Conservation (phyloP, 768 basidiomycete species). For the Lactarius trivialis region DNA sequence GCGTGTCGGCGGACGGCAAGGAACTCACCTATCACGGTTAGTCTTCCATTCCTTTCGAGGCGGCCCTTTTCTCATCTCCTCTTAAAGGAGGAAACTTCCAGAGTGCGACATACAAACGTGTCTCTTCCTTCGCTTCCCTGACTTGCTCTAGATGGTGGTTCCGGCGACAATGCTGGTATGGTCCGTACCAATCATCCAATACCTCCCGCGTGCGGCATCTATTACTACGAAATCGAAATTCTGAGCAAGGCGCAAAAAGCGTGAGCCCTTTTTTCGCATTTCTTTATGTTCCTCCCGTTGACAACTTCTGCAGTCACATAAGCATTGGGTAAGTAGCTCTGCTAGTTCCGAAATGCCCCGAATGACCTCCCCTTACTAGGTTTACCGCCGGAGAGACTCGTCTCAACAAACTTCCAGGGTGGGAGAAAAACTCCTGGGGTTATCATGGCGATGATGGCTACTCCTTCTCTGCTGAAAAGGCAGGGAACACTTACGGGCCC, state of each 20-base stretch:
- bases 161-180: slow-evolving; percentile 50
- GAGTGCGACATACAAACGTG: slow-evolving; percentile 13
- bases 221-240: slow-evolving; percentile 90
- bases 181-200: slow-evolving; percentile 73
- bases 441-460: slow-evolving; percentile 89
- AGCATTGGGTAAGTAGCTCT: slow-evolving; percentile 62
- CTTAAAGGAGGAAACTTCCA: slow-evolving; percentile 11
- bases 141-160: slow-evolving; percentile 14
- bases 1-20: slow-evolving; percentile 61
- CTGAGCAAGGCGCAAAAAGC: slow-evolving; percentile 75
- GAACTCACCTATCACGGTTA: slow-evolving; percentile 68
- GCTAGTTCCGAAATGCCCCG: neutral
- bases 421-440: slow-evolving; percentile 84
- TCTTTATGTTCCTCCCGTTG: slow-evolving; percentile 22
- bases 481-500: slow-evolving; percentile 67
- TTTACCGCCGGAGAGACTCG: slow-evolving; percentile 62
- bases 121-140: neutral
- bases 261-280: slow-evolving; percentile 36
- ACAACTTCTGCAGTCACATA: slow-evolving; percentile 49
- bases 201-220: slow-evolving; percentile 83
- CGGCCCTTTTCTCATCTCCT: neutral
- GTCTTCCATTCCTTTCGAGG: slow-evolving; percentile 15
- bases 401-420: slow-evolving; percentile 74
- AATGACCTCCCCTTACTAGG: slow-evolving; percentile 32
- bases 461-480: slow-evolving; percentile 67